Evolutionary conservation across 2,329 filamentous ascomycete species (phyloP), one percentile per base, ranked within the genome.

Genomic region (Mariannaea sp.): DNA sequence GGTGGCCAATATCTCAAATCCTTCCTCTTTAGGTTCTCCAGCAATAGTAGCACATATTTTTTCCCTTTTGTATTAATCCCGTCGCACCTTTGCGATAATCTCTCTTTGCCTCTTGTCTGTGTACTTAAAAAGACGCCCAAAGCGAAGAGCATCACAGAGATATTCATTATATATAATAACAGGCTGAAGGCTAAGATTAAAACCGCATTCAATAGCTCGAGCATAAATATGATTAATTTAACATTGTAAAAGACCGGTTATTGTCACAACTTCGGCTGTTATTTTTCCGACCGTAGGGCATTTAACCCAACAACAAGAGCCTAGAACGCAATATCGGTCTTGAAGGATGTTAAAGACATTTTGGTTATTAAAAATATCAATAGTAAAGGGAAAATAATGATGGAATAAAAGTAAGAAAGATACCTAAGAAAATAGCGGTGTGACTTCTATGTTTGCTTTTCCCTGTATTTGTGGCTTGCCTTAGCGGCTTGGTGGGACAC

Each of bases 21-120:
- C 22, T 8, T 5, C 22, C 8, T 24, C 8, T 5, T 8, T 24
- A 8, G 8, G 8, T 24, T 24, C 22, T 24, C 49, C 29, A 26
- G 49, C 44, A 33, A 58, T 39, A 50, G 43, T 17, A 52, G 53
- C 40, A 53, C 3, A 35, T 7, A 26, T 45, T 38, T 57, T 57
- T 38, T 60, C 47, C 17, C 30, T 26, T 16, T 46, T 16, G 36
- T 26, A 56, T 5, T 30, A 22, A 38, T 60, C 43, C 2, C 20
- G 14, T 1, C 14, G 17, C 13, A 60, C 54, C 29, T 58, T 50
- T 1, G 10, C 12, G 13, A 53, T 20, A 13, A 51, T 17, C 5
- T 24, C 5, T 1, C 48, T 2, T 4, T 20, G 6, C 2, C 8
- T 2, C 30, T 29, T 29, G 8, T 29, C 19, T 5, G 45, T 41